These are phyloP conservation scores for Gilbertella persicaria DNA, from an alignment of 371 early-diverging fungal genomes.

Conservation along the genomic window DNA sequence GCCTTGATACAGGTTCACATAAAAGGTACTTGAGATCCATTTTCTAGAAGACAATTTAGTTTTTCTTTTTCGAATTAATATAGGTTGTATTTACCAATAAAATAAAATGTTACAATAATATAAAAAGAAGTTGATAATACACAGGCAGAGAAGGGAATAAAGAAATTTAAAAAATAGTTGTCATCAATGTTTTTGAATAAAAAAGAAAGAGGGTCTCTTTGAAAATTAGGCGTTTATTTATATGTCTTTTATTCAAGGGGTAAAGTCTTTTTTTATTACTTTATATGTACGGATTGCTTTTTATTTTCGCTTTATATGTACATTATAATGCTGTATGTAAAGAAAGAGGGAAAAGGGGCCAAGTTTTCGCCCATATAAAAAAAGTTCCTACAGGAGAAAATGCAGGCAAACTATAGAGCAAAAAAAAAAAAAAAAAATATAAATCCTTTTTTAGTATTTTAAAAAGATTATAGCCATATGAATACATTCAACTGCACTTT, in stretches of 20 bases:
- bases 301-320: background rate
- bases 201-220: slow-evolving; percentile 11
- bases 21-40: slow-evolving; percentile 31
- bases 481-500: background rate
- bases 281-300: background rate
- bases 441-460: slow-evolving; percentile 21
- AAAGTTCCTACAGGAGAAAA: slow-evolving; percentile 17
- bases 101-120: slow-evolving; percentile 1
- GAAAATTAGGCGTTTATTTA: slow-evolving; percentile 5
- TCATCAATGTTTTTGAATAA: slow-evolving; percentile 14
- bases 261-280: background rate
- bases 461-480: slow-evolving; percentile 2
- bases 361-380: background rate
- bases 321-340: background rate
- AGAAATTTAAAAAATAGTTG: slow-evolving; percentile 3
- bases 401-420: slow-evolving; percentile 1
- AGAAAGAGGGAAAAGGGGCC: background rate
- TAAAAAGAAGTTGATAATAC: background rate
- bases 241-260: slow-evolving; percentile 8
- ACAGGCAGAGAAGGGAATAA: slow-evolving; percentile 3
- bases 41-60: background rate
- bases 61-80: background rate
- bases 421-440: background rate
- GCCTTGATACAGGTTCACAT: slow-evolving; percentile 26
- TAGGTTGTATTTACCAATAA: background rate